phyloP scores from a whole-genome alignment of 106 monocot species.

The Phalaenopsis equestris region DNA sequence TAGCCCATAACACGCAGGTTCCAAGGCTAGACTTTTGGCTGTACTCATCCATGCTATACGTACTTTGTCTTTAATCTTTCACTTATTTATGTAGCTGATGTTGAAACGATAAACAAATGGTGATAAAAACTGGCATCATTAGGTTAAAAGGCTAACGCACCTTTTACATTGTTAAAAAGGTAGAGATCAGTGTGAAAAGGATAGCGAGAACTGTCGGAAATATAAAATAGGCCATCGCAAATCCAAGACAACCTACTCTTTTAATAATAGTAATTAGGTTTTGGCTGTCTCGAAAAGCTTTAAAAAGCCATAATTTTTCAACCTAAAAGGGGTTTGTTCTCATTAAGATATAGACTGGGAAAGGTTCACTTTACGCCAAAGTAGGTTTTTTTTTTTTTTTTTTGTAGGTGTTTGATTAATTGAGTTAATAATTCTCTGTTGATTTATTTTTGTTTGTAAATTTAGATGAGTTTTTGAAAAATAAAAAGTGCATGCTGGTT shows the following conservation, averaged over 20 bases:
- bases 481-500: too few species aligned
- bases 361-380: too few species aligned
- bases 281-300: neutral
- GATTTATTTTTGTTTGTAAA: too few species aligned
- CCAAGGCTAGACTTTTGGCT: neutral
- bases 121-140: neutral
- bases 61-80: neutral
- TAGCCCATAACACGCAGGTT: neutral
- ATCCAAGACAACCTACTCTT: neutral
- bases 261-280: neutral
- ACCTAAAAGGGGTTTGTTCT: too few species aligned
- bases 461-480: too few species aligned
- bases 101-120: neutral
- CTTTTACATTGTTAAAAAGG: neutral
- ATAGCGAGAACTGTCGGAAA: too few species aligned
- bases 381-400: too few species aligned
- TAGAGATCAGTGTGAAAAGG: neutral
- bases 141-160: neutral
- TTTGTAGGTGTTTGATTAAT: too few species aligned
- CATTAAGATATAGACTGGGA: too few species aligned
- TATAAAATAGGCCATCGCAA: too few species aligned
- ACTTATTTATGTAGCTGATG: too few species aligned
- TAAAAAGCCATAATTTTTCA: neutral
- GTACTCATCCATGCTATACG: neutral
- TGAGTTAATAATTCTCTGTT: too few species aligned